phyloP scores from a whole-genome alignment of 768 basidiomycete genomes.

The Tricholoma sp. region DNA sequence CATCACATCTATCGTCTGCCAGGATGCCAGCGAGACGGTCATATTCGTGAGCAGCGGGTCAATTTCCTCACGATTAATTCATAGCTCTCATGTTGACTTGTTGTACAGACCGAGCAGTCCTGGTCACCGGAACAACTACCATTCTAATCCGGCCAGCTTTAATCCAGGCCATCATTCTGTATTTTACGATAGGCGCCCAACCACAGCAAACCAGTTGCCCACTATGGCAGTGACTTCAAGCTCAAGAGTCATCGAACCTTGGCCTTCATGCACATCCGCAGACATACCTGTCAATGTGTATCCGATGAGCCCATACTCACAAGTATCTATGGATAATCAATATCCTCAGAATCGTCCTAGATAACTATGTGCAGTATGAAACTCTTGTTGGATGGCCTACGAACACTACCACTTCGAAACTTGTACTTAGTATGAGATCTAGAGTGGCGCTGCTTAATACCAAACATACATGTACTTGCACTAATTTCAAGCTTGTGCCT shows the following conservation, averaged over 20 bases:
- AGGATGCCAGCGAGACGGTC: slow-evolving; percentile 10
- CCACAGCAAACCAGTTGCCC: background rate
- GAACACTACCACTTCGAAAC: background rate
- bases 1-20: slow-evolving; percentile 33
- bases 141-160: no score
- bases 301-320: background rate
- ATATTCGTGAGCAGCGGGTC: slow-evolving; percentile 9
- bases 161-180: background rate
- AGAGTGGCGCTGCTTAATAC: no score
- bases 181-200: background rate
- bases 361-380: background rate
- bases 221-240: background rate
- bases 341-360: background rate
- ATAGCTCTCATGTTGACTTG: background rate
- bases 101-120: background rate
- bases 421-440: background rate
- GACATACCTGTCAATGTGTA: background rate
- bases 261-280: background rate
- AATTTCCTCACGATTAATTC: background rate
- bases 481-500: background rate
- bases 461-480: no score
- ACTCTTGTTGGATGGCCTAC: background rate
- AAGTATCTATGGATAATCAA: background rate
- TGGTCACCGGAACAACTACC: background rate
- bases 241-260: background rate